These are phyloP conservation scores for Heterobasidion annosum DNA, from an alignment of 1,284 basidiomycete genomes.

Conservation along the genomic window DNA sequence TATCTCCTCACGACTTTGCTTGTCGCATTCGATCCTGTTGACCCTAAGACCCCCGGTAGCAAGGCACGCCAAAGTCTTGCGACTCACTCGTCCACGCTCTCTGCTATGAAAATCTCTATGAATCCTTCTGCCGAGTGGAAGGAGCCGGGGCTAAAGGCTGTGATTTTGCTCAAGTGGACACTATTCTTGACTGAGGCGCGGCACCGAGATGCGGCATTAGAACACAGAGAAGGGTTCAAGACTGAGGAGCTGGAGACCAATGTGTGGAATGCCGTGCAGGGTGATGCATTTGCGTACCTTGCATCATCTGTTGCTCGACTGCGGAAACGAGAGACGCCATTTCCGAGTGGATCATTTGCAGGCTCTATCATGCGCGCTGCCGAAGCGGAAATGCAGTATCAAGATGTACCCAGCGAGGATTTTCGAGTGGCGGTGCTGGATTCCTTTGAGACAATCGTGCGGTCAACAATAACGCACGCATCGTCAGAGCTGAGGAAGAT, in stretches of 20 bases:
- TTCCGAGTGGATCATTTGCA: slow-evolving; percentile 37
- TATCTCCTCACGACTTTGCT: slow-evolving; percentile 68
- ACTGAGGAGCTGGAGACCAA: slow-evolving; percentile 76
- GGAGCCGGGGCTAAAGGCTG: slow-evolving; percentile 68
- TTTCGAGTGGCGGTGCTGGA: slow-evolving; percentile 59
- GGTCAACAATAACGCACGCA: slow-evolving; percentile 69
- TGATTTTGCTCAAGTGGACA: slow-evolving; percentile 80
- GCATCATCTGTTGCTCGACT: slow-evolving; percentile 44
- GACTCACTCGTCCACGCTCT: slow-evolving; percentile 33
- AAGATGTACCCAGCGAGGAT: slow-evolving; percentile 53
- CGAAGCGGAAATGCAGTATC: slow-evolving; percentile 34
- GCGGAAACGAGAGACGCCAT: slow-evolving; percentile 32
- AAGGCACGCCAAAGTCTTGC: slow-evolving; percentile 36
- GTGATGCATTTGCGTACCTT: slow-evolving; percentile 78
- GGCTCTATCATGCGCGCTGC: slow-evolving; percentile 20
- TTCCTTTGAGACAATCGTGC: slow-evolving; percentile 66
- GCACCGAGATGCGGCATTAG: slow-evolving; percentile 58
- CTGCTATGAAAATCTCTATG: slow-evolving; percentile 51
- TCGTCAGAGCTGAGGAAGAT: slow-evolving; percentile 86
- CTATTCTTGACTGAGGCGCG: slow-evolving; percentile 74
- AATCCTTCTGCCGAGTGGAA: slow-evolving; percentile 52
- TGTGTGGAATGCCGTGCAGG: slow-evolving; percentile 75
- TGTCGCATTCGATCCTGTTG: slow-evolving; percentile 59
- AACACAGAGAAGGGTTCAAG: slow-evolving; percentile 58
- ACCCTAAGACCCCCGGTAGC: slow-evolving; percentile 38